phyloP scores from a whole-genome alignment of 257 asterid species.

The Lavandula angustifolia region DNA sequence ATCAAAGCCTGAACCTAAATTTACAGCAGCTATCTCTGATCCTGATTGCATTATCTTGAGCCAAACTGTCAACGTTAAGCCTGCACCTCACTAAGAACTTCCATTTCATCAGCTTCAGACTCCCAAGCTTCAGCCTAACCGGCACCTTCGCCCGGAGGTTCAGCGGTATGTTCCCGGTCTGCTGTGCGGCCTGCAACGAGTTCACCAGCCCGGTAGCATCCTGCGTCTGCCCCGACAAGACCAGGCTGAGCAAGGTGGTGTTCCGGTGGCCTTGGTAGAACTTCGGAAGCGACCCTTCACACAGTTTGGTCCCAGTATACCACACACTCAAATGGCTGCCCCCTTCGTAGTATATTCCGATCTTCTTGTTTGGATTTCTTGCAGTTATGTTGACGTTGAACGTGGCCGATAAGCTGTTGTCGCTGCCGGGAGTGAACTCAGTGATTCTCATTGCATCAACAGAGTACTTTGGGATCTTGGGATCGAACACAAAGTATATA shows the following conservation, averaged over 20 bases:
- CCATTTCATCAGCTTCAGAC: slow-evolving; percentile 81
- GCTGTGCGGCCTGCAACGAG: slow-evolving; percentile 64
- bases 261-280: slow-evolving; percentile 95
- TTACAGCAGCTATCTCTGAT: slow-evolving; percentile 67
- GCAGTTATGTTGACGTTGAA: slow-evolving; percentile 75
- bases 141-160: slow-evolving; percentile 67
- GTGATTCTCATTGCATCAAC: slow-evolving; percentile 68
- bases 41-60: slow-evolving; percentile 51
- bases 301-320: slow-evolving; percentile 57
- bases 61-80: slow-evolving; percentile 59
- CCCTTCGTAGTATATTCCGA: slow-evolving; percentile 75
- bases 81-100: slow-evolving; percentile 82
- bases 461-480: slow-evolving; percentile 74
- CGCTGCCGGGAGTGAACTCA: slow-evolving; percentile 47
- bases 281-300: slow-evolving; percentile 80
- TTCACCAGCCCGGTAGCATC: slow-evolving; percentile 59
- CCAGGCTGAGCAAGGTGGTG: slow-evolving; percentile 61
- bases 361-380: slow-evolving; percentile 77
- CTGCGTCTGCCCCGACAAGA: slow-evolving; percentile 63
- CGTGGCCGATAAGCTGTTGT: slow-evolving; percentile 62
- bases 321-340: slow-evolving; percentile 75
- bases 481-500: slow-evolving; percentile 66
- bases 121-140: slow-evolving; percentile 75
- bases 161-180: slow-evolving; percentile 65
- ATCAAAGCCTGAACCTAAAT: slow-evolving; percentile 70